Conservation (phyloP, 2,329 filamentous ascomycete genomes). For the Xylariaceae sp. region DNA sequence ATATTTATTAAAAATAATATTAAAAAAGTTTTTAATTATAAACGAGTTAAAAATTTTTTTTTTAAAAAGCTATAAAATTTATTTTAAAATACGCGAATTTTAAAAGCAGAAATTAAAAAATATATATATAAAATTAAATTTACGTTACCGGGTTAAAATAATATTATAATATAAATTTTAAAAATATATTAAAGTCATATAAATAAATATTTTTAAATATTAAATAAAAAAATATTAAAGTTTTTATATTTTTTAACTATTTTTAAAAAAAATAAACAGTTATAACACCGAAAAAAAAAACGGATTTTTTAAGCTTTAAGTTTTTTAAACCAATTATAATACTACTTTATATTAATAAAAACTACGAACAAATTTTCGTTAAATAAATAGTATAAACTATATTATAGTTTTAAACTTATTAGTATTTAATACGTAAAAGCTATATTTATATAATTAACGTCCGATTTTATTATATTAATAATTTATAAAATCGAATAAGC, state of each 20-base stretch:
- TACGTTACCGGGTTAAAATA: neutral
- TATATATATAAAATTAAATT: slow-evolving; percentile 4
- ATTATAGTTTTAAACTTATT: neutral
- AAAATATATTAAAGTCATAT: too few species aligned
- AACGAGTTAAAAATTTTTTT: slow-evolving; percentile 3
- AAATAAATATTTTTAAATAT: slow-evolving; percentile 1
- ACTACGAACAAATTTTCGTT: neutral
- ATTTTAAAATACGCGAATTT: slow-evolving; percentile 1
- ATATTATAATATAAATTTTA: slow-evolving; percentile 4
- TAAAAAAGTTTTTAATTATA: neutral
- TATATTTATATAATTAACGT: slow-evolving; percentile 1
- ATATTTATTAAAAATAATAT: slow-evolving; percentile 9
- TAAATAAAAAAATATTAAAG: too few species aligned
- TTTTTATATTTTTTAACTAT: neutral
- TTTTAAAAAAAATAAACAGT: too few species aligned
- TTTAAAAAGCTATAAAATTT: neutral
- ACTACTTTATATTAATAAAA: slow-evolving; percentile 6
- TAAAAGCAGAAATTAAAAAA: slow-evolving; percentile 10
- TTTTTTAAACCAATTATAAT: slow-evolving; percentile 8
- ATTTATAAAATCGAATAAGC: slow-evolving; percentile 7
- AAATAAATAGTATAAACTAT: slow-evolving; percentile 7
- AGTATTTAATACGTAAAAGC: slow-evolving; percentile 2
- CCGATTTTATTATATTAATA: slow-evolving; percentile 2
- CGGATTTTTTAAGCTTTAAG: slow-evolving; percentile 3
- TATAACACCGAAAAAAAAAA: slow-evolving; percentile 1